These are phyloP conservation scores for Penicillium palitans DNA, from an alignment of 2,329 filamentous ascomycete genomes.

Conservation along the genomic window DNA sequence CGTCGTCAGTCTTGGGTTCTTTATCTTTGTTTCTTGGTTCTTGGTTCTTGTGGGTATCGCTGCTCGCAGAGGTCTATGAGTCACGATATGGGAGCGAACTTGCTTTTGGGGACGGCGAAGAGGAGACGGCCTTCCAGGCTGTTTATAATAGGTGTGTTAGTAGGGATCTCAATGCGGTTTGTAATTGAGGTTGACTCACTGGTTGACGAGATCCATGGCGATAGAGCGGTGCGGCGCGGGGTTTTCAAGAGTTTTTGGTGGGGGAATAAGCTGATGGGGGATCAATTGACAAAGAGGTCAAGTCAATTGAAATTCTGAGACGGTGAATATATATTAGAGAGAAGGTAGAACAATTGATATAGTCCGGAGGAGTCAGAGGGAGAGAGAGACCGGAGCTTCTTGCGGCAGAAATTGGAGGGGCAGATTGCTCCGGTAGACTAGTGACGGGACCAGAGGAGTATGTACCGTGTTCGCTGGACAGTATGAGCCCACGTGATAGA, in stretches of 20 bases:
- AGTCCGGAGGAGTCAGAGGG: conserved; percentile 4
- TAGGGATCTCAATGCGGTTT: neutral
- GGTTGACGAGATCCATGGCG: conserved; percentile 63
- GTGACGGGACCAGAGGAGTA: conserved; percentile 9
- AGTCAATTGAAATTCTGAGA: conserved; percentile 14
- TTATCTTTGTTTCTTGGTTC: conserved; percentile 3
- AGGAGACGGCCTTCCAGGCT: conserved; percentile 90
- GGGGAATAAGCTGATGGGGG: neutral
- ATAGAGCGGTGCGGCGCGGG: conserved; percentile 28
- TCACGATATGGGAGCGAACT: conserved; percentile 45
- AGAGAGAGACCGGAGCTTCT: conserved; percentile 14
- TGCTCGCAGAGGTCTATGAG: conserved; percentile 17
- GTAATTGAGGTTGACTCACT: conserved; percentile 47
- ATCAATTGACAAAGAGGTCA: neutral
- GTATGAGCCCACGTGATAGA: conserved; percentile 6
- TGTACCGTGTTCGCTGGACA: neutral
- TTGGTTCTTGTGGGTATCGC: conserved; percentile 9
- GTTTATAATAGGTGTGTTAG: conserved; percentile 32
- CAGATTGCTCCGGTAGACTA: conserved; percentile 12
- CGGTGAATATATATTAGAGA: neutral
- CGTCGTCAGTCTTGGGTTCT: conserved; percentile 15
- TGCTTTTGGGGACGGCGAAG: conserved; percentile 98
- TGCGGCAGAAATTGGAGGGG: conserved; percentile 30
- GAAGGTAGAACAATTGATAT: conserved; percentile 5
- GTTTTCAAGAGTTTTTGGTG: neutral